Evolutionary conservation across 2,329 filamentous ascomycete genomes (phyloP).

Genomic region (Xylaria sp.): DNA sequence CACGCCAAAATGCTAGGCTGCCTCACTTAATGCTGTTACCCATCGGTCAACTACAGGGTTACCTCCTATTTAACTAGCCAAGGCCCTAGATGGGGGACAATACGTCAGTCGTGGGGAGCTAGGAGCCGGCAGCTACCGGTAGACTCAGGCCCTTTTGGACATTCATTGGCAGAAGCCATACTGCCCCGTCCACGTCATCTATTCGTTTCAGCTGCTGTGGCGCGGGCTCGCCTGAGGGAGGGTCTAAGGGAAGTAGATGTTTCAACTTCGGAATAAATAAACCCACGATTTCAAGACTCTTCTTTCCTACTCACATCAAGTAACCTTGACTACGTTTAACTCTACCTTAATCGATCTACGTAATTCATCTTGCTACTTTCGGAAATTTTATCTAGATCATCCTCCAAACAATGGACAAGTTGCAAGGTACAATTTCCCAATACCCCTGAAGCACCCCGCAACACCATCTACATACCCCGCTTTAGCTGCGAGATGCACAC

Average conservation of each 20-base stretch:
- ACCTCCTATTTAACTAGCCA: not conserved
- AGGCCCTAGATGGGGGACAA: not conserved
- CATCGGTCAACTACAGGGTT: not conserved
- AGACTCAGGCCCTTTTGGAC: not conserved
- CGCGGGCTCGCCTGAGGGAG: not conserved
- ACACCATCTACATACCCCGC: conserved; percentile 27
- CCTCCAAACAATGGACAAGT: conserved; percentile 32
- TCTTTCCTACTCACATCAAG: not conserved
- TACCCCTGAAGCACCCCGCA: not conserved
- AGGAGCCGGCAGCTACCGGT: not conserved
- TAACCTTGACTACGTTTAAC: not conserved
- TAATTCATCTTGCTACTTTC: not conserved
- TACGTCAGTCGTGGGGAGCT: conserved; percentile 6
- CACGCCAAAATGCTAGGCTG: not conserved
- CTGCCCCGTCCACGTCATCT: conserved; percentile 46
- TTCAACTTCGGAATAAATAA: conserved; percentile 32
- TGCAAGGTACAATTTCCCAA: conserved; percentile 30
- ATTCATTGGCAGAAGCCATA: conserved; percentile 8
- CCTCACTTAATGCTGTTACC: not conserved
- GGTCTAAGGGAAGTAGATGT: not conserved
- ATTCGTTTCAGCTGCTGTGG: conserved; percentile 30
- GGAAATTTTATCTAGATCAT: not conserved
- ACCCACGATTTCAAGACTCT: not conserved
- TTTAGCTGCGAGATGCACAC: conserved; percentile 17
- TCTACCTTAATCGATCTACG: not conserved